Base-by-base conservation (phyloP, 1,284 basidiomycete species). In the Agaricales sp. region DNA sequence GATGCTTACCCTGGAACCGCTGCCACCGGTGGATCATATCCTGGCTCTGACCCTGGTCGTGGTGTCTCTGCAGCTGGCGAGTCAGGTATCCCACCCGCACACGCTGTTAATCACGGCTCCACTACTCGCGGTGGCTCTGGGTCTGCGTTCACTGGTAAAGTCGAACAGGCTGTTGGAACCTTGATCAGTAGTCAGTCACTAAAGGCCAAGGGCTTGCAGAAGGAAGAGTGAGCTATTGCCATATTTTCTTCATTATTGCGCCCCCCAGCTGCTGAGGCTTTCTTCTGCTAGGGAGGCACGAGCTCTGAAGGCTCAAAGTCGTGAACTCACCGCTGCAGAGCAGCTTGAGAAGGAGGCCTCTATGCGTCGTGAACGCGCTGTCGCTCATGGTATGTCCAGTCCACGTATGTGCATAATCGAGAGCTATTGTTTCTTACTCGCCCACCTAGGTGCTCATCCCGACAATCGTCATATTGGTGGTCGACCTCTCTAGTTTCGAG, bases 281-380 rank as follows among this genome's bases (percentile, higher is more conserved):
- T 41, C 16, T 20, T 41, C 19, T 41, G 39, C 43, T 45, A 70
- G 69, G 45, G 74, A 76, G 62, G 75, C 75, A 0, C 62, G 68
- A 19, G 62, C 68, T 1, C 56, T 70, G 47, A 73, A 73, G 52
- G 54, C 65, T 14, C 76, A 78, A 60, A 67, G 69, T 25, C 55
- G 61, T 3, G 77, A 78, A 55, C 61, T 78, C 18, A 63, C 66
- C n/a, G 73, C 76, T 57, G 76, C 76, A 20, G 75, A 78, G 58
- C 67, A 71, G 18, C 64, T 78, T 11, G 76, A 78, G 61, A 62
- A 61, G 1, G 74, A 76, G 57, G 76, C 75, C 6, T 45, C 66
- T 39, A 57, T 68, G 58, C 67, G 69, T 30, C 69, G 75, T 19
- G 71, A 78, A 53, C 68, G 74, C 3, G 76, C 75, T 3, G 74